Evolutionary conservation across 1,284 basidiomycete genomes (phyloP), one percentile per base, ranked within the genome.

Genomic region (Lentinus polychrous): DNA sequence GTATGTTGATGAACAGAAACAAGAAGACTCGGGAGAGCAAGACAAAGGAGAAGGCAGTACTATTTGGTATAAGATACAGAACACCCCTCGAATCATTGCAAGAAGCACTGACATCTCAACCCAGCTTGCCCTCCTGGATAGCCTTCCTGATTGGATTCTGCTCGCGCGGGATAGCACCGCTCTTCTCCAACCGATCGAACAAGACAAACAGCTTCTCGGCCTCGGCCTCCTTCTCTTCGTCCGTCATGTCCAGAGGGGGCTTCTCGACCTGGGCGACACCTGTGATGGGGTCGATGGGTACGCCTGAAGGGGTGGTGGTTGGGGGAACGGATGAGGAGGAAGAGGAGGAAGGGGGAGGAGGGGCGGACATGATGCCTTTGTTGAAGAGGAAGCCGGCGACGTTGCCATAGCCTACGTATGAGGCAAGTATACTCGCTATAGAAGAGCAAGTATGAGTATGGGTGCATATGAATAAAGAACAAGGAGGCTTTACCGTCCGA

Each of bases 381-480:
- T 89, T 82, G 70, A 92, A 94, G 23, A 97, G 74, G 70, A 91
- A 87, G 1, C 94, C 94, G 0, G 92, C 91, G 27, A 93, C 91
- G 59, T 93, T 93, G 18, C 94, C 94, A 56, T 96, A 95, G 2
- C 93, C 93, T 42, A 94, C 78, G 46, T 87, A 81, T 4, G 80
- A 74, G 6, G 81, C 80, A 7, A 95, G 70, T 0, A 71, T 76
- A 12, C 75, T 72, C 17, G 85, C 89, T 91, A 59, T 22, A 46
- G 37, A 45, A 3, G 46, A 34, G n/a, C 15, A 8, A 23, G 27
- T n/a, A 2, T 11, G 15, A 50, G 44, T 15, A 43, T 32, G 15
- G 20, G 39, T 48, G 20, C 32, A 45, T 46, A 40, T 20, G 12
- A 20, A 40, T 23, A 40, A 40, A 4, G 31, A 23, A 6, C 10